Evolutionary conservation across 2,329 filamentous ascomycete species (phyloP), one percentile per base, ranked within the genome.

Genomic region (Ophiostoma pallidulum): DNA sequence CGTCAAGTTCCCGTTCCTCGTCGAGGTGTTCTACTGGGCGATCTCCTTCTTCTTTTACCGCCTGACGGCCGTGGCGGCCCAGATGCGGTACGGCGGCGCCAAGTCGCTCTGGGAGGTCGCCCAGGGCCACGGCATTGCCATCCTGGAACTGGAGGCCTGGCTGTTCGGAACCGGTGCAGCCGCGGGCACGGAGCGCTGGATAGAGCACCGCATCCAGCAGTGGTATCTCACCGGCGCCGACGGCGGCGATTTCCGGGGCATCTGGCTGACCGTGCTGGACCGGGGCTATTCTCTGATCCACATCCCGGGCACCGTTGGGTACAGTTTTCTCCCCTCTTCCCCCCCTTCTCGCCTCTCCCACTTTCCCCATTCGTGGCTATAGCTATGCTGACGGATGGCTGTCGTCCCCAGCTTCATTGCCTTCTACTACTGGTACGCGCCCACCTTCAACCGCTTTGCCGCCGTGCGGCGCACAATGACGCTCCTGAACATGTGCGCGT

Each of bases 21-120:
- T 85, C 41, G 81, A 85, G 62, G 84, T 85, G 78, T 84, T 84
- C 61, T 85, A 85, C 65, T 85, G 81, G 81, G 70, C 74, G 37
- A 69, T 84, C 55, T 83, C 80, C 57, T 75, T 80, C 53, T 67
- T 73, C 39, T 79, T 82, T 59, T 84, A 84, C 64, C 69, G 73
- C 32, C 66, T 78, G 61, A 81, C 78, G 8, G 72, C 74, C 14
- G 64, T 71, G 14, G 45, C 72, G 7, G 72, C 74, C 2, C 68
- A 73, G 49, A 61, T 62, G 41, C 64, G 75, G 47, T 78, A 76
- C 49, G 72, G 73, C 31, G 69, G 71, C 38, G 67, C 69, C 32
- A 62, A 60, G 33, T 57, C 62, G 14, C 64, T 74, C 16, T 70
- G 70, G 58, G 64, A 72, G 43, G 62, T 69, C 9, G 70, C 70